Evolutionary conservation across 2,329 filamentous ascomycete species (phyloP), one percentile per base, ranked within the genome.

Genomic region (Trichoderma arundinaceum): DNA sequence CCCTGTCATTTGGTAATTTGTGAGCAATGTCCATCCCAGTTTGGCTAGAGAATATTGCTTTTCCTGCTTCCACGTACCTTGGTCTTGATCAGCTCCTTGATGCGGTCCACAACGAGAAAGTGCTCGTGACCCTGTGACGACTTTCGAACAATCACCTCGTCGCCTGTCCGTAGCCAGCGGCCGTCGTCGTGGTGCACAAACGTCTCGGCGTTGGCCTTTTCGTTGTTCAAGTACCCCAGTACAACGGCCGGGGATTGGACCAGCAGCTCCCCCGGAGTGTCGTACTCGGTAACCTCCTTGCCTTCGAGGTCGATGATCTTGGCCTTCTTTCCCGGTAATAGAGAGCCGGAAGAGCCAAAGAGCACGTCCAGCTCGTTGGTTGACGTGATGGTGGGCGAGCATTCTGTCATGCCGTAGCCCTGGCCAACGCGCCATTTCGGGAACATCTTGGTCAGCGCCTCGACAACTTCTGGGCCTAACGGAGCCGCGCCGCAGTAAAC

Each of bases 191-290:
- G 83, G 68, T 78, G 80, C 0, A 88, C 73, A 72, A 92, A 97
- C 0, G 93, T 95, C 74, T 96, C 92, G 59, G 85, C 82, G 19
- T 89, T 96, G 3, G 94, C 92, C 72, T 91, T 89, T 51, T 91
- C 88, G 73, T 97, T 96, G 78, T 96, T 90, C 61, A 96, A 80
- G 71, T 97, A 97, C 1, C 94, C 94, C 0, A 97, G 78, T 0
- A 91, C 88, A 1, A 96, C 86, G 1, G 89, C 88, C 0, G 92
- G 93, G 0, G 87, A 87, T 74, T 92, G 91, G 22, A 96, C 85
- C 17, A 92, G 83, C 13, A 97, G 84, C 77, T 97, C 94, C 41
- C 94, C 94, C 0, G 90, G 91, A 52, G 88, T 86, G 68, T 94
- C 80, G 70, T 91, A 88, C 7, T 80, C 83, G 0, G 86, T 89